Evolutionary conservation across 2,329 filamentous ascomycete species (phyloP).

Genomic region (Graphium sp.): DNA sequence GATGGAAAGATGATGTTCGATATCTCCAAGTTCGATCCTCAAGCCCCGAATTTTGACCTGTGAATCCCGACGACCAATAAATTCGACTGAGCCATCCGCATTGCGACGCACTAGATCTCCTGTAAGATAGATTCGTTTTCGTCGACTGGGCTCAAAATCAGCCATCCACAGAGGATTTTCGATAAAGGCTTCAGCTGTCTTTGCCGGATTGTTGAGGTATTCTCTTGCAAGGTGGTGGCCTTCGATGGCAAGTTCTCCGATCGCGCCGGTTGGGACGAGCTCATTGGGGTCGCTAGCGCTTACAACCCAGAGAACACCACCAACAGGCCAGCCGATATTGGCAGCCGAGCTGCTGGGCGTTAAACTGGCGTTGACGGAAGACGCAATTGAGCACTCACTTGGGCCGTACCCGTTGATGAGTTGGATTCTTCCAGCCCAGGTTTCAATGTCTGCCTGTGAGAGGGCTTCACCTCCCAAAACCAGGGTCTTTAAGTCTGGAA

Average conservation of each 20-base stretch:
- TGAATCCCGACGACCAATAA: slow-evolving; percentile 19
- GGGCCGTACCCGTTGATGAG: slow-evolving; percentile 21
- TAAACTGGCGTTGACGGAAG: not conserved
- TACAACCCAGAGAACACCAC: slow-evolving; percentile 6
- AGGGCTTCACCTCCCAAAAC: slow-evolving; percentile 34
- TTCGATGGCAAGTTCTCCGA: slow-evolving; percentile 14
- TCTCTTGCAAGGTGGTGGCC: slow-evolving; percentile 14
- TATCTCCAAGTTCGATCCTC: slow-evolving; percentile 25
- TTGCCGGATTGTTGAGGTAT: slow-evolving; percentile 16
- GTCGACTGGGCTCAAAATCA: slow-evolving; percentile 5
- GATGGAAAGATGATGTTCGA: too few relatives aligned
- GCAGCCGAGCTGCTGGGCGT: not conserved
- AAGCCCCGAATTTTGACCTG: slow-evolving; percentile 24
- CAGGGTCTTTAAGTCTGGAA: slow-evolving; percentile 26
- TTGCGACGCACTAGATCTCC: slow-evolving; percentile 16
- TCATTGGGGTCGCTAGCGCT: slow-evolving; percentile 5
- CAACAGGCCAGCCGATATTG: slow-evolving; percentile 4
- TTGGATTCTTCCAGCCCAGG: slow-evolving; percentile 26
- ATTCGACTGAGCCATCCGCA: slow-evolving; percentile 14
- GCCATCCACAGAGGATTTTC: slow-evolving; percentile 2
- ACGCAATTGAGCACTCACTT: slow-evolving; percentile 1
- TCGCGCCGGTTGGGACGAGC: slow-evolving; percentile 18
- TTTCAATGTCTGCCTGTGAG: slow-evolving; percentile 27
- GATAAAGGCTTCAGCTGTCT: slow-evolving; percentile 6
- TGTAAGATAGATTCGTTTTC: slow-evolving; percentile 16